These are phyloP conservation scores for Eucalyptus victrix DNA, from an alignment of 345 rosid genomes.

Conservation along the genomic window DNA sequence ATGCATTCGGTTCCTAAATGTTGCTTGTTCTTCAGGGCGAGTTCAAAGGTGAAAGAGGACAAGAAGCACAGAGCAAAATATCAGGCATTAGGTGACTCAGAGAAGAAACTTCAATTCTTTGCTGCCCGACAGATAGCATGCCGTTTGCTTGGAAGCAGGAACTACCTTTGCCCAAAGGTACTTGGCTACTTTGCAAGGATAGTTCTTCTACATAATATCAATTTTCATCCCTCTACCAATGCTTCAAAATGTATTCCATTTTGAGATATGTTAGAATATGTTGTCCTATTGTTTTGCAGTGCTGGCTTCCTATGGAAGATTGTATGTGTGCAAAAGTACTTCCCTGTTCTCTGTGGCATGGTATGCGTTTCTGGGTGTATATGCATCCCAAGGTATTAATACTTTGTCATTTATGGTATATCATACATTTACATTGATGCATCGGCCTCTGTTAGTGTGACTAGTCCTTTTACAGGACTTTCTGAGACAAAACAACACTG, in stretches of 20 bases:
- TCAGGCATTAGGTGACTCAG: slow-evolving; percentile 61
- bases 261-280: background rate
- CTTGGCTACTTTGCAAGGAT: background rate
- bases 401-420: background rate
- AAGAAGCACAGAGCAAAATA: slow-evolving; percentile 90
- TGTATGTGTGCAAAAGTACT: slow-evolving; percentile 74
- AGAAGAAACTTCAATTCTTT: slow-evolving; percentile 63
- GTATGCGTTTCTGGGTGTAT: slow-evolving; percentile 80
- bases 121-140: slow-evolving; percentile 90
- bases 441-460: background rate
- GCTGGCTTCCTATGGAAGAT: slow-evolving; percentile 95
- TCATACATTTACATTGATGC: background rate
- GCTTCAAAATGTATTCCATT: background rate
- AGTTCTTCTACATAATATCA: background rate
- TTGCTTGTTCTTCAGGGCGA: slow-evolving; percentile 34
- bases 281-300: slow-evolving; percentile 29
- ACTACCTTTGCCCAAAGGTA: slow-evolving; percentile 93
- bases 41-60: slow-evolving; percentile 59
- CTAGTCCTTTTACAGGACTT: slow-evolving; percentile 50
- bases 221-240: background rate
- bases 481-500: slow-evolving; percentile 90
- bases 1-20: background rate
- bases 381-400: slow-evolving; percentile 93
- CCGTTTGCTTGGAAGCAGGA: slow-evolving; percentile 78
- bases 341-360: slow-evolving; percentile 50